Conservation (phyloP, 2,329 filamentous ascomycete genomes). For the Ceratocystis alfenasii region DNA sequence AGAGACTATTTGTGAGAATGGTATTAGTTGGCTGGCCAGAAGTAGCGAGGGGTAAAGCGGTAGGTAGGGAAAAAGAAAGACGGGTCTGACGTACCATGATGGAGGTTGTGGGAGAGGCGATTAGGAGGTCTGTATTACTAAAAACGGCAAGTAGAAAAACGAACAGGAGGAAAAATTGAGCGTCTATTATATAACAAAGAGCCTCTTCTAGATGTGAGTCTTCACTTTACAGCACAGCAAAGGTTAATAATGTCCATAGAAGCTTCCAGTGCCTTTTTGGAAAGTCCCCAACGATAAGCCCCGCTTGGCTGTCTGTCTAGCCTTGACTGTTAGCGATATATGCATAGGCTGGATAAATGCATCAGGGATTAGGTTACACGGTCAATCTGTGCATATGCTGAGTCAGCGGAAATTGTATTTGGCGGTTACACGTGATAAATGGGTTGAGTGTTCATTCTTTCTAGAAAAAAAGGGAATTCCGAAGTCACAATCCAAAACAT, state of each 20-base stretch:
- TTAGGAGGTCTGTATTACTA: background rate
- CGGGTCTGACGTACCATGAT: background rate
- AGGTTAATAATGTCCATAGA: background rate
- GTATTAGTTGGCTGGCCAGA: conserved; percentile 1
- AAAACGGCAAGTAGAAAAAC: background rate
- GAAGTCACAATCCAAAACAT: too few relatives aligned
- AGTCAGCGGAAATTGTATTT: background rate
- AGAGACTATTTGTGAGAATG: conserved; percentile 27
- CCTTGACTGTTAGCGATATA: background rate
- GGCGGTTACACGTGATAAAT: background rate
- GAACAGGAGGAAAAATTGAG: background rate
- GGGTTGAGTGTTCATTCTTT: too few relatives aligned
- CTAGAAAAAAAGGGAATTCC: too few relatives aligned
- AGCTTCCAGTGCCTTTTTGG: conserved; percentile 5
- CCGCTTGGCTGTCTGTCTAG: background rate
- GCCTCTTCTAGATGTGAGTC: background rate
- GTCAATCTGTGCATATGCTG: background rate
- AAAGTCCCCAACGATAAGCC: background rate
- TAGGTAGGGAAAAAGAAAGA: background rate
- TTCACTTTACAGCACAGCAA: background rate
- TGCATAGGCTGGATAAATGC: background rate
- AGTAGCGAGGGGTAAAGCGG: conserved; percentile 9
- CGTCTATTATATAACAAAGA: background rate
- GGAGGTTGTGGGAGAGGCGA: background rate
- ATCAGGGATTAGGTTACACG: background rate